phyloP scores from a whole-genome alignment of 139 green algal species.

The Chlamydomonas schloesseri region DNA sequence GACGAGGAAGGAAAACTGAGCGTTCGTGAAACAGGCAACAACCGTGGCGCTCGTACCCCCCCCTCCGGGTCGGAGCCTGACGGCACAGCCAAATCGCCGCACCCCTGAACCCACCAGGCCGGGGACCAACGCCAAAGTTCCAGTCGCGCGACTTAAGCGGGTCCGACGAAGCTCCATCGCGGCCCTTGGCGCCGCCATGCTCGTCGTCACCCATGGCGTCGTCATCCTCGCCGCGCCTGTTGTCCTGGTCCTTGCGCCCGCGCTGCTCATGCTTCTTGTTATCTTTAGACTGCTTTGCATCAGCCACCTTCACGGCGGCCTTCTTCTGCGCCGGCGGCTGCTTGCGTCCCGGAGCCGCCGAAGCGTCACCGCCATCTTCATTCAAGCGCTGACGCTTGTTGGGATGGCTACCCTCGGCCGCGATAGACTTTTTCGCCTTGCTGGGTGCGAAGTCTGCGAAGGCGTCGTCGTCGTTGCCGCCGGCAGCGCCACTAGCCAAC shows the following conservation, averaged over 20 bases:
- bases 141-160: constrained; percentile 51
- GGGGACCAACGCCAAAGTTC: constrained; percentile 69
- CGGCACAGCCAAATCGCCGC: too few relatives aligned
- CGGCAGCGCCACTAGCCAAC: constrained; percentile 37
- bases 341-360: neutral
- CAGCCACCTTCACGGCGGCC: too few relatives aligned
- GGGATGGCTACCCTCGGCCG: neutral
- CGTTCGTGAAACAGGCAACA: too few relatives aligned
- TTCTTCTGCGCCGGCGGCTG: neutral
- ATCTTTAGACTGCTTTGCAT: too few relatives aligned
- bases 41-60: too few relatives aligned
- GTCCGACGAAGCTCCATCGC: constrained; percentile 2
- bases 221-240: neutral
- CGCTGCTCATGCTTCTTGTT: constrained; percentile 22
- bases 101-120: constrained; percentile 55
- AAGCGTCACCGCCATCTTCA: neutral
- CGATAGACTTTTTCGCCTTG: constrained; percentile 47
- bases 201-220: neutral
- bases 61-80: too few relatives aligned
- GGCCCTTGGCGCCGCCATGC: neutral
- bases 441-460: constrained; percentile 85
- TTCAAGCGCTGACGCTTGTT: constrained; percentile 33
- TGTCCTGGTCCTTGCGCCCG: constrained; percentile 23
- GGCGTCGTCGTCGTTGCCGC: constrained; percentile 42
- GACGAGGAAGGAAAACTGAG: too few relatives aligned